Evolutionary conservation across 768 basidiomycete genomes (phyloP).

Genomic region (Xerocomus potaroensis): DNA sequence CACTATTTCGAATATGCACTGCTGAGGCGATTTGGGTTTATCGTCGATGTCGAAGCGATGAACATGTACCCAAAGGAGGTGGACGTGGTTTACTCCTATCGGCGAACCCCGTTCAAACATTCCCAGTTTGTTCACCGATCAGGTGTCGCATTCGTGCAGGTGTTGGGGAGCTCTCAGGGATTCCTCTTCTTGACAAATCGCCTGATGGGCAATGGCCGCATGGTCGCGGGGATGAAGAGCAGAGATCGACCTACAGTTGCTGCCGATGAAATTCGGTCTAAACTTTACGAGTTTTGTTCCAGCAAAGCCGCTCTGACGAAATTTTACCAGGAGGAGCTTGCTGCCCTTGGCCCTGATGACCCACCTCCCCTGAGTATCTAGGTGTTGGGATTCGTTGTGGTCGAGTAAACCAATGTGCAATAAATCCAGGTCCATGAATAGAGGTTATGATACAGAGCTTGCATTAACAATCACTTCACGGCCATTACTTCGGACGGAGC

Average conservation of each 20-base stretch:
- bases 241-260: conserved; percentile 54
- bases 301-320: conserved; percentile 47
- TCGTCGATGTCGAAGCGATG: conserved; percentile 78
- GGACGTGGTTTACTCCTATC: conserved; percentile 87
- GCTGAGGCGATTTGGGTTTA: conserved; percentile 73
- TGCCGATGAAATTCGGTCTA: conserved; percentile 58
- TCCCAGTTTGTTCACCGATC: conserved; percentile 92
- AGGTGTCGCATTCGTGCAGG: conserved; percentile 88
- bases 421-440: conserved; percentile 3
- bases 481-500: conserved; percentile 68
- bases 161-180: conserved; percentile 71
- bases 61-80: conserved; percentile 74
- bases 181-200: conserved; percentile 90
- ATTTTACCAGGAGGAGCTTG: conserved; percentile 75
- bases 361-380: conserved; percentile 44
- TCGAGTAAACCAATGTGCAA: conserved; percentile 8
- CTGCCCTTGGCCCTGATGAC: conserved; percentile 41
- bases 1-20: conserved; percentile 83
- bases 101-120: conserved; percentile 68
- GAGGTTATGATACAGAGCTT: conserved; percentile 32
- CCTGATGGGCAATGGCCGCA: conserved; percentile 67
- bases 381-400: conserved; percentile 9
- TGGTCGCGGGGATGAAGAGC: conserved; percentile 50
- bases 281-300: conserved; percentile 62
- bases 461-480: conserved; percentile 63